A percentile compares a stretch with the other conserved stretches of the same genome.
These are phyloP conservation scores for Podaxis sp. DNA, from an alignment of 768 basidiomycete genomes.

Conservation along the genomic window DNA sequence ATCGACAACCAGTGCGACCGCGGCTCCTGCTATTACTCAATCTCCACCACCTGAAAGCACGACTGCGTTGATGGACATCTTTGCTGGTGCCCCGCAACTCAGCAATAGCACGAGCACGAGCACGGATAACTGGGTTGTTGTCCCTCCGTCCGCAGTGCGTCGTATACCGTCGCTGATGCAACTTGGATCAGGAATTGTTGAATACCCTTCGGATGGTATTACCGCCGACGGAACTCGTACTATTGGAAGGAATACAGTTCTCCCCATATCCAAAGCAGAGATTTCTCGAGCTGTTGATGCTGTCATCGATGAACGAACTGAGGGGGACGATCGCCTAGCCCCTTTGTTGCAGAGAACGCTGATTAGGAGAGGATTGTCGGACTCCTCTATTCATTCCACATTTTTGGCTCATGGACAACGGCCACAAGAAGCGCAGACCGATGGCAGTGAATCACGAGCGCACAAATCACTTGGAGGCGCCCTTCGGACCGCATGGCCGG, in stretches of 20 bases:
- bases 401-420: slow-evolving; percentile 59
- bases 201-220: background rate
- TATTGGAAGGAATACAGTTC: slow-evolving; percentile 23
- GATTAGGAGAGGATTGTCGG: slow-evolving; percentile 79
- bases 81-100: slow-evolving; percentile 79
- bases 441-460: slow-evolving; percentile 15
- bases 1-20: slow-evolving; percentile 38
- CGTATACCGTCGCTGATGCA: slow-evolving; percentile 24
- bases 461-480: background rate
- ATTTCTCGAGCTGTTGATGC: slow-evolving; percentile 77
- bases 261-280: slow-evolving; percentile 21
- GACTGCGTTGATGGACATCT: slow-evolving; percentile 75
- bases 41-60: slow-evolving; percentile 14
- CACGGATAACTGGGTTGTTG: slow-evolving; percentile 71
- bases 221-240: slow-evolving; percentile 7
- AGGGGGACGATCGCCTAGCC: slow-evolving; percentile 43
- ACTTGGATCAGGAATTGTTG: background rate
- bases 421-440: slow-evolving; percentile 8
- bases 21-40: slow-evolving; percentile 21
- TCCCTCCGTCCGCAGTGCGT: slow-evolving; percentile 41
- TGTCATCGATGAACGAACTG: slow-evolving; percentile 58
- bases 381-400: slow-evolving; percentile 90
- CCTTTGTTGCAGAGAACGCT: slow-evolving; percentile 69
- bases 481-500: slow-evolving; percentile 32
- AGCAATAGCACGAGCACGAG: slow-evolving; percentile 21